Base-by-base conservation (phyloP, 2,329 filamentous ascomycete genomes). In the Beauveria sp. region DNA sequence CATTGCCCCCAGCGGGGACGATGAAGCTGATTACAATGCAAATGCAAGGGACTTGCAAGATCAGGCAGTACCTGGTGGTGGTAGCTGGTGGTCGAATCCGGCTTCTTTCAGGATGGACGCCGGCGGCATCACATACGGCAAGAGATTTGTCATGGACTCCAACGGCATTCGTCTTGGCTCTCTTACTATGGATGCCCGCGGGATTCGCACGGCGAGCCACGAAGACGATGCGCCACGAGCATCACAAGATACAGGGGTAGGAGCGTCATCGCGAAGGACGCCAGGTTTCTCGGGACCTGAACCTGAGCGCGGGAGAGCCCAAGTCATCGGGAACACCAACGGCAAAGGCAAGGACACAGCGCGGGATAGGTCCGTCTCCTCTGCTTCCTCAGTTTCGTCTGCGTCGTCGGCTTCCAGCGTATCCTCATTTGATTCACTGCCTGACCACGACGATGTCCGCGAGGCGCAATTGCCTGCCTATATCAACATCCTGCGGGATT, bases 351-450 rank as follows among this genome's bases (percentile, higher is more conserved):
- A 61, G 14, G 59, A 7, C 24, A 65, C 70, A n/a, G 70, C 65
- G 3, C 77, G 74, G 0, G 74, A 71, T 0, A 75, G 72, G 0
- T 71, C 70, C 10, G 74, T 68, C 16, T 75, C 73, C 0, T 71
- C 71, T 0, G 65, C 66, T 0, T 75, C 74, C 0, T 76, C 73
- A 0, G 65, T 64, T 0, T 73, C 72, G 0, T 74, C 73, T 1
- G n/a, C 38, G 6, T 75, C 73, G 0, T 75, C 73, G 0, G 18
- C 40, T 10, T 74, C 73, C 0, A 71, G 69, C 1, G 70, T 65
- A 3, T 76, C 73, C 0, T 81, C 79, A 2, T 70, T 84, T 59
- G 81, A 78, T 42, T 84, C 81, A 2, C 78, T 86, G 1, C 81
- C 82, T 0, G 77, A 80, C 58, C 80, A 79, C 66, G 79, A 84